Base-by-base conservation (phyloP, 176 grass and related monocot species). In the Bolboschoenus planiculmis region DNA sequence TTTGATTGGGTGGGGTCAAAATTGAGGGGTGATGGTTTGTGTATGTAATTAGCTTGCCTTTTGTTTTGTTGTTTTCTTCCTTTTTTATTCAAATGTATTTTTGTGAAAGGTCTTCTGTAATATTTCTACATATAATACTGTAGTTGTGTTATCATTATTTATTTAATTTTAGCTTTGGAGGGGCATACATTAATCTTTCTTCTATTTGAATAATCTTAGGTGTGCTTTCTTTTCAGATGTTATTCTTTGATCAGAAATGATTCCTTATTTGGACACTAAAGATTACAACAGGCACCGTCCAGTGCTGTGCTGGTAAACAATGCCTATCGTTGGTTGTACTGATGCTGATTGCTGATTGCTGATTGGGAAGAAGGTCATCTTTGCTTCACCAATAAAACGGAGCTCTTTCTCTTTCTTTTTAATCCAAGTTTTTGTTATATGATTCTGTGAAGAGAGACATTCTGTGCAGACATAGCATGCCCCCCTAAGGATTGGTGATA, bases 11-110 rank as follows among this genome's bases (percentile, higher is more conserved):
- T 44, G 36, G 36, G 63, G 24, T 46, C 21, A 46, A 73, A 46
- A 72, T 47, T 81, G 34, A 58, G 78, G 56, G 56, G 6, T n/a
- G 14, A 81, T 44, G 68, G 78, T 81, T 40, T 81, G n/a, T 81
- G 79, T 82, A 62, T 82, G 80, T 82, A 82, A 60, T 82, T 82
- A 82, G 26, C 36, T 50, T 82, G 56, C 39, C 48, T 81, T 61
- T 61, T 51, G 43, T 77, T 77, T 77, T 53, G 27, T 51, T 53
- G 46, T 65, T 66, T 27, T 0, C 35, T 58, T 34, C 10, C 72
- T 34, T 79, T 80, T 65, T 65, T 40, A 9, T 42, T 58, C 9
- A 80, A 56, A 80, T 61, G 46, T 82, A 63, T 66, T 82, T 43
- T 81, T 64, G 13, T 81, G 11, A 65, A 82, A 82, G 26, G 40